phyloP scores from a whole-genome alignment of 2,329 filamentous ascomycete species.

The Diplodia intermedia region DNA sequence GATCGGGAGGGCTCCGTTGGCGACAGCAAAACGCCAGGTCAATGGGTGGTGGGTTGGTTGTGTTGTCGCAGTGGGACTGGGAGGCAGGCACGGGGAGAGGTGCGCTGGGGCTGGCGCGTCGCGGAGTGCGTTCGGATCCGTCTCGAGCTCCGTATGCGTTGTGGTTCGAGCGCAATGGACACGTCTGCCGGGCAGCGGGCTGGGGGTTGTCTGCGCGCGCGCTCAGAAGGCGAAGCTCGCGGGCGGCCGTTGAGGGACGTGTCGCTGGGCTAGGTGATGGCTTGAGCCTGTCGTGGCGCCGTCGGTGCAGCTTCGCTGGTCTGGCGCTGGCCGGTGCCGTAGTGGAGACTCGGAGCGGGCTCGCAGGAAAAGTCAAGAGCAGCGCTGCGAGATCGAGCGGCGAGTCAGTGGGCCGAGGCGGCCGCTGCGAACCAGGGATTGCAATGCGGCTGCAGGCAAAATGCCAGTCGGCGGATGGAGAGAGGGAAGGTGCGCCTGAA shows the following conservation, averaged over 20 bases:
- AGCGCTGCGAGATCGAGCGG: slow-evolving; percentile 21
- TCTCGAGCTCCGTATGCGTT: slow-evolving; percentile 28
- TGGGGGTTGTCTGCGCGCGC: slow-evolving; percentile 20
- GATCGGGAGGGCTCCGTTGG: slow-evolving; percentile 31
- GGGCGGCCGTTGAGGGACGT: slow-evolving; percentile 30
- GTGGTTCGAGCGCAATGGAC: slow-evolving; percentile 33
- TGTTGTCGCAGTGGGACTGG: slow-evolving; percentile 27
- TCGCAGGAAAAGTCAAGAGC: slow-evolving; percentile 26
- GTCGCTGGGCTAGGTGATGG: slow-evolving; percentile 24
- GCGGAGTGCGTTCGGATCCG: slow-evolving; percentile 30
- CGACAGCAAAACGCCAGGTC: slow-evolving; percentile 33
- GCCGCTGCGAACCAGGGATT: slow-evolving; percentile 31
- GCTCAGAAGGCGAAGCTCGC: slow-evolving; percentile 4
- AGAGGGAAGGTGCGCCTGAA: slow-evolving; percentile 33
- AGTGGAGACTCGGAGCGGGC: slow-evolving; percentile 29
- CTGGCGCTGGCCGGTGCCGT: slow-evolving; percentile 26
- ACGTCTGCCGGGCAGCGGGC: slow-evolving; percentile 25
- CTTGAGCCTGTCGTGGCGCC: slow-evolving; percentile 25
- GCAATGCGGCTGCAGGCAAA: slow-evolving; percentile 25
- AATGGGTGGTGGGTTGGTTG: slow-evolving; percentile 14
- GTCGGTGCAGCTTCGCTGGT: slow-evolving; percentile 29
- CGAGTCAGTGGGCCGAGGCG: slow-evolving; percentile 32
- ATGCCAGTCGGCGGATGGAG: slow-evolving; percentile 31
- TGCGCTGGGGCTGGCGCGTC: slow-evolving; percentile 29
- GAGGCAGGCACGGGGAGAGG: slow-evolving; percentile 28